A percentile compares a stretch with the other conserved stretches of the same genome.
These are phyloP conservation scores for Nidularia pulvinata DNA, from an alignment of 768 basidiomycete species.

Conservation along the genomic window DNA sequence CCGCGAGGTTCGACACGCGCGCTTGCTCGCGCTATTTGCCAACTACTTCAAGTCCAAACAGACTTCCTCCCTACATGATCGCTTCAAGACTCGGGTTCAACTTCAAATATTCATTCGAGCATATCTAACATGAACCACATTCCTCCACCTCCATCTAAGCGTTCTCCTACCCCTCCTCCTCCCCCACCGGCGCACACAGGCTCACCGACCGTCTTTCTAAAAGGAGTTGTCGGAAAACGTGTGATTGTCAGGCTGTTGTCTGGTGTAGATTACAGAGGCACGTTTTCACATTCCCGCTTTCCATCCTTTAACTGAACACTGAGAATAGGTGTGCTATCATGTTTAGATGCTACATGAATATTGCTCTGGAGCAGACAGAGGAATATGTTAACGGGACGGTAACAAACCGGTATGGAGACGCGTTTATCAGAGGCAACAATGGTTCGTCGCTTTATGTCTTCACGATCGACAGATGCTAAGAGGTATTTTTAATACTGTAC, in stretches of 20 bases:
- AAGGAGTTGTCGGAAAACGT: slow-evolving; percentile 94
- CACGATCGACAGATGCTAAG: no score
- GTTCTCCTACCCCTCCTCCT: slow-evolving; percentile 34
- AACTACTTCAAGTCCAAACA: no score
- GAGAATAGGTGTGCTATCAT: slow-evolving; percentile 80
- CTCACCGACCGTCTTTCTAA: slow-evolving; percentile 91
- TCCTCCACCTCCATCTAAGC: slow-evolving; percentile 19
- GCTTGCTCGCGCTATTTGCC: no score
- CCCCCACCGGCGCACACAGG: slow-evolving; percentile 56
- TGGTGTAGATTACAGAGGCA: slow-evolving; percentile 93
- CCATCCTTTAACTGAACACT: no score
- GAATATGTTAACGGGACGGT: slow-evolving; percentile 89
- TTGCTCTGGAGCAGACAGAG: slow-evolving; percentile 96
- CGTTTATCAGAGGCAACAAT: slow-evolving; percentile 95
- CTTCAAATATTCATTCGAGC: no score
- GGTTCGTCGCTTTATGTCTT: slow-evolving; percentile 51
- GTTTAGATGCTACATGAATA: slow-evolving; percentile 99
- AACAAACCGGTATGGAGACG: slow-evolving; percentile 92
- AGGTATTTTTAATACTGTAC: no score
- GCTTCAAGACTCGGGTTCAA: no score
- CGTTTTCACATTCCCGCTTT: no score
- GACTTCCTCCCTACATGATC: no score
- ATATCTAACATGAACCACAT: slow-evolving; percentile 15
- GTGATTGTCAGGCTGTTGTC: slow-evolving; percentile 92
- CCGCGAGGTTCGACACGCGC: no score